phyloP scores from a whole-genome alignment of 129 eudicot species.

The Erigeron canadensis region DNA sequence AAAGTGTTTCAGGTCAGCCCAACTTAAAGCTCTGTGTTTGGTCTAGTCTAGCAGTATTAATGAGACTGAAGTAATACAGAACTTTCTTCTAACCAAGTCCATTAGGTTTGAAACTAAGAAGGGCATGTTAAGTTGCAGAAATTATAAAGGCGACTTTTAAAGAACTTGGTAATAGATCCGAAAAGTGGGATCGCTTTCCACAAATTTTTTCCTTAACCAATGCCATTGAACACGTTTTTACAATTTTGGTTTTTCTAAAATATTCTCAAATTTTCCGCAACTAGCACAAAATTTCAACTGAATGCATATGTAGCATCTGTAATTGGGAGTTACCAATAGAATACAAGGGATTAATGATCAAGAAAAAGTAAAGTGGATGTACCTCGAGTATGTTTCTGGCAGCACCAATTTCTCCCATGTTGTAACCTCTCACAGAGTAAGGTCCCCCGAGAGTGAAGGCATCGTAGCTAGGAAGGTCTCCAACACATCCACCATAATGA shows the following conservation, averaged over 20 bases:
- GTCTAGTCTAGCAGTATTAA: background rate
- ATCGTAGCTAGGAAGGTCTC: constrained; percentile 95
- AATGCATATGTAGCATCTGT: background rate
- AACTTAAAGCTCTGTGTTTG: background rate
- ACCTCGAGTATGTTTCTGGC: constrained; percentile 96
- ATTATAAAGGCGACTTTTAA: too few species aligned
- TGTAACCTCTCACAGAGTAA: constrained; percentile 92
- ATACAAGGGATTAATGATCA: background rate
- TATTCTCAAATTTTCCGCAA: background rate
- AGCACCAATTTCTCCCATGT: constrained; percentile 95
- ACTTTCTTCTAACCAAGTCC: background rate
- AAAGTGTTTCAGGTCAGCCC: too few species aligned
- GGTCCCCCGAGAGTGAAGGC: constrained; percentile 96
- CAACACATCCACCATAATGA: constrained; percentile 98
- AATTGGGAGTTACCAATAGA: background rate
- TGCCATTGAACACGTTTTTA: background rate
- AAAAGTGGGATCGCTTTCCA: too few species aligned
- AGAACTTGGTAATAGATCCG: too few species aligned
- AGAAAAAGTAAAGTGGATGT: constrained; percentile 16
- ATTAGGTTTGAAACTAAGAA: too few species aligned
- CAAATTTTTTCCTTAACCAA: too few species aligned
- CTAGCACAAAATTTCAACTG: background rate
- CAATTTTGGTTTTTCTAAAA: background rate
- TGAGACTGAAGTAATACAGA: background rate
- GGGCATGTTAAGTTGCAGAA: too few species aligned